Evolutionary conservation across 2,329 filamentous ascomycete species (phyloP).

Genomic region (Aaosphaeria arxii): DNA sequence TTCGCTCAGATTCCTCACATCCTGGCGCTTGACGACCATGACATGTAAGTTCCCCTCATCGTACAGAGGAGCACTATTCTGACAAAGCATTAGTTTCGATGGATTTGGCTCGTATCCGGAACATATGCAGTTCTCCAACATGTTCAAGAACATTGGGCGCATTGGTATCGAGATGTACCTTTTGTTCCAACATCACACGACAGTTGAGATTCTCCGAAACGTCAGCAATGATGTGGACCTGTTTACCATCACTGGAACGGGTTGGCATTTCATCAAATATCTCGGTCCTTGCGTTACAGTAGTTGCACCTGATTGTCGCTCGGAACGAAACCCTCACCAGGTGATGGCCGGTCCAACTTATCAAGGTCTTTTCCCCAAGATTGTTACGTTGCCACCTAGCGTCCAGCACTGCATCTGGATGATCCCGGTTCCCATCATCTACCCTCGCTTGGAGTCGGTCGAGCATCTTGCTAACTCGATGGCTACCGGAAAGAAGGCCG

Average conservation of each 20-base stretch:
- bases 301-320: conserved; percentile 86
- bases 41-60: conserved; percentile 74
- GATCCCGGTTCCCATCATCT: conserved; percentile 85
- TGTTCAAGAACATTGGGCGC: conserved; percentile 97
- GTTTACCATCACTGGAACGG: conserved; percentile 94
- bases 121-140: conserved; percentile 95
- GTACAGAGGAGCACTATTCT: conserved; percentile 2
- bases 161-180: conserved; percentile 97
- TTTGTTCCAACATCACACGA: conserved; percentile 97
- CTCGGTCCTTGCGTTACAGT: conserved; percentile 88
- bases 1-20: conserved; percentile 97
- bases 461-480: conserved; percentile 90
- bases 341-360: conserved; percentile 97
- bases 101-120: conserved; percentile 96
- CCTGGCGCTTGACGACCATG: conserved; percentile 91
- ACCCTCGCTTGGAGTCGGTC: conserved; percentile 85
- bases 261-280: conserved; percentile 98
- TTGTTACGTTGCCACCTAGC: conserved; percentile 83
- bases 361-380: conserved; percentile 93
- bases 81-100: conserved; percentile 68
- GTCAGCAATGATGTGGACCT: conserved; percentile 85
- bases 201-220: conserved; percentile 86
- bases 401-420: conserved; percentile 98
- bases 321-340: conserved; percentile 83
- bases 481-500: conserved; percentile 91